phyloP scores from a whole-genome alignment of 2,329 filamentous ascomycete genomes.

The Fusarium abutilonis region DNA sequence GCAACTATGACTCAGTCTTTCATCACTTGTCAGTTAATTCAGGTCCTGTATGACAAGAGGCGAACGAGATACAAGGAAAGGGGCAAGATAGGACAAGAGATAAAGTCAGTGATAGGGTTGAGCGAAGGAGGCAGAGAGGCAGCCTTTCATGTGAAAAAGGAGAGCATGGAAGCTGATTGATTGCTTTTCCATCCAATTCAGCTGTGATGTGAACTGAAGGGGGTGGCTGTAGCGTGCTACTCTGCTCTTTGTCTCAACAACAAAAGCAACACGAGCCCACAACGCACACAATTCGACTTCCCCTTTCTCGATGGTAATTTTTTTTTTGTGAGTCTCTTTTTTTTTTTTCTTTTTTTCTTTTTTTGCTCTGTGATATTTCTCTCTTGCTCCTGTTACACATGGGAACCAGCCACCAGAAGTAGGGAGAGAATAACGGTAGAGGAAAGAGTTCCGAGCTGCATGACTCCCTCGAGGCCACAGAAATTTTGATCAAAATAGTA shows the following conservation, averaged over 20 bases:
- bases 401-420: conserved; percentile 28
- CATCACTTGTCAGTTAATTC: conserved; percentile 28
- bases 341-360: conserved; percentile 36
- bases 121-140: conserved; percentile 16
- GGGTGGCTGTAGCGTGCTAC: conserved; percentile 33
- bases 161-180: conserved; percentile 31
- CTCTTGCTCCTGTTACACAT: conserved; percentile 27
- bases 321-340: conserved; percentile 23
- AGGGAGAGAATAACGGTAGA: conserved; percentile 31
- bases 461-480: conserved; percentile 29
- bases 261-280: conserved; percentile 36
- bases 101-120: conserved; percentile 21
- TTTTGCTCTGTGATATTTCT: conserved; percentile 20
- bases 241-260: conserved; percentile 38
- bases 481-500: conserved; percentile 14
- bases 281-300: conserved; percentile 38
- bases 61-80: conserved; percentile 22
- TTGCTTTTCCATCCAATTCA: conserved; percentile 35
- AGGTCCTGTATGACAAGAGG: conserved; percentile 15
- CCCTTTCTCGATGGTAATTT: conserved; percentile 20
- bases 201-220: conserved; percentile 27
- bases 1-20: conserved; percentile 38
- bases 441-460: conserved; percentile 12
- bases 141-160: conserved; percentile 37
- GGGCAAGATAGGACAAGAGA: conserved; percentile 20